Evolutionary conservation across 371 early-diverging fungal genomes (phyloP).

Genomic region (Chytridium lagenaria): DNA sequence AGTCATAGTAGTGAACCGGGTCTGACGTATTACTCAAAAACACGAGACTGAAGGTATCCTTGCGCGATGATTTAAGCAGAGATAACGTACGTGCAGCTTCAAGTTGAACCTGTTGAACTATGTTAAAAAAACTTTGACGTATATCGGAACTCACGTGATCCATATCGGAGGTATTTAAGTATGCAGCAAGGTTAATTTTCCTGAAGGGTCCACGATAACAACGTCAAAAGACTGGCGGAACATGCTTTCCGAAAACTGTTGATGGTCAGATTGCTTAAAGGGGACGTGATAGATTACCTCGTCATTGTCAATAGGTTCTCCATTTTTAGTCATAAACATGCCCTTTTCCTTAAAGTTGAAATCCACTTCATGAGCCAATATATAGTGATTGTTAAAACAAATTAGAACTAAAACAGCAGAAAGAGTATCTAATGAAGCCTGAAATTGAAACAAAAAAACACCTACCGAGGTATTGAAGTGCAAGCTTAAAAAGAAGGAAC

Average conservation of each 20-base stretch:
- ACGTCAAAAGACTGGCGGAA: constrained; percentile 74
- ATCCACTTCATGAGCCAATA: constrained; percentile 45
- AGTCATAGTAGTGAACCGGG: constrained; percentile 69
- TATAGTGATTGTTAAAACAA: too few species aligned
- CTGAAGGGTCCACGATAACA: constrained; percentile 85
- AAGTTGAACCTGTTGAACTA: constrained; percentile 59
- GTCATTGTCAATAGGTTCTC: constrained; percentile 43
- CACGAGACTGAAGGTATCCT: constrained; percentile 73
- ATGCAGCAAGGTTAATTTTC: constrained; percentile 79
- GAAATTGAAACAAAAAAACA: neutral
- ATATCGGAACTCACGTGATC: constrained; percentile 51
- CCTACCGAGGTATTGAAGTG: constrained; percentile 79
- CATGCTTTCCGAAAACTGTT: constrained; percentile 63
- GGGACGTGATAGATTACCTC: constrained; percentile 36
- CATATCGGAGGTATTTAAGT: constrained; percentile 63
- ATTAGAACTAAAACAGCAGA: too few species aligned
- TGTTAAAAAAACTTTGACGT: neutral
- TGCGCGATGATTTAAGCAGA: constrained; percentile 64
- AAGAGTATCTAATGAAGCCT: too few species aligned
- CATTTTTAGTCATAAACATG: constrained; percentile 67
- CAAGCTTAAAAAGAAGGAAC: constrained; percentile 84
- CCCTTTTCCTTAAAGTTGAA: constrained; percentile 77
- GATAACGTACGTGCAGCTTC: constrained; percentile 70
- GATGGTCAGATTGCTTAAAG: constrained; percentile 6
- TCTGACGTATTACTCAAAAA: constrained; percentile 77